Evolutionary conservation across 2,329 filamentous ascomycete genomes (phyloP).

Genomic region (Eutypa lata): DNA sequence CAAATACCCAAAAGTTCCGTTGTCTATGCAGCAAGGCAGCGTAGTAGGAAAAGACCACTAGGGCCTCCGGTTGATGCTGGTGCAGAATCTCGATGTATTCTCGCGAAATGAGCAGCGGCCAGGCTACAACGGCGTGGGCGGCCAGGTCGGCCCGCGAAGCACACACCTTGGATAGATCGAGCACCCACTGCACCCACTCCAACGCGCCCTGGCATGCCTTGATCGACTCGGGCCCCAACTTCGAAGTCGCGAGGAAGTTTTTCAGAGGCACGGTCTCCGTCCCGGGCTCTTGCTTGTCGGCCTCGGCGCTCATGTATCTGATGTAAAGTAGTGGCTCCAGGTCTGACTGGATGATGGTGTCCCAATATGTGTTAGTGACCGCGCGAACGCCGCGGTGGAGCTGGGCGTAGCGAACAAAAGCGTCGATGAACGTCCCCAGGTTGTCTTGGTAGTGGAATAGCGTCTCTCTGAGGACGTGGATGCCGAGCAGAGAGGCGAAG

Average conservation of each 20-base stretch:
- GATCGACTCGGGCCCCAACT: neutral
- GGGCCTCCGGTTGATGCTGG: slow-evolving; percentile 28
- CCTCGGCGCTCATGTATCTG: neutral
- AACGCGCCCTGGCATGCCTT: neutral
- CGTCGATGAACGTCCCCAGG: slow-evolving; percentile 27
- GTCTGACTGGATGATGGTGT: slow-evolving; percentile 13
- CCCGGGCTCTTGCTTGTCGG: too few relatives aligned
- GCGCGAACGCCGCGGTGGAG: slow-evolving; percentile 27
- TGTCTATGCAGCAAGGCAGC: slow-evolving; percentile 28
- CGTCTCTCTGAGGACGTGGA: slow-evolving; percentile 35
- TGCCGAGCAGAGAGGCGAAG: slow-evolving; percentile 28
- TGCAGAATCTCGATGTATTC: slow-evolving; percentile 29
- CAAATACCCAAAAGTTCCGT: slow-evolving; percentile 19
- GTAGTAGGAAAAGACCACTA: slow-evolving; percentile 35
- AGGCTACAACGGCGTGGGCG: slow-evolving; percentile 26
- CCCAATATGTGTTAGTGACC: slow-evolving; percentile 16
- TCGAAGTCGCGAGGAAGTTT: neutral
- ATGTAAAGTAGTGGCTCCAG: neutral
- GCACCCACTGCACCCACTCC: neutral
- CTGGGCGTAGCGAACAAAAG: slow-evolving; percentile 26
- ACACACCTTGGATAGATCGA: neutral
- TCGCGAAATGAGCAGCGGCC: slow-evolving; percentile 31
- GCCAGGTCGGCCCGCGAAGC: neutral
- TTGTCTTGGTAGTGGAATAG: slow-evolving; percentile 25
- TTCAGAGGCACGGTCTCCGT: neutral